Evolutionary conservation across 352 stramenopile species (phyloP), one percentile per base, ranked within the genome.

Genomic region (Phytopythium litorale): DNA sequence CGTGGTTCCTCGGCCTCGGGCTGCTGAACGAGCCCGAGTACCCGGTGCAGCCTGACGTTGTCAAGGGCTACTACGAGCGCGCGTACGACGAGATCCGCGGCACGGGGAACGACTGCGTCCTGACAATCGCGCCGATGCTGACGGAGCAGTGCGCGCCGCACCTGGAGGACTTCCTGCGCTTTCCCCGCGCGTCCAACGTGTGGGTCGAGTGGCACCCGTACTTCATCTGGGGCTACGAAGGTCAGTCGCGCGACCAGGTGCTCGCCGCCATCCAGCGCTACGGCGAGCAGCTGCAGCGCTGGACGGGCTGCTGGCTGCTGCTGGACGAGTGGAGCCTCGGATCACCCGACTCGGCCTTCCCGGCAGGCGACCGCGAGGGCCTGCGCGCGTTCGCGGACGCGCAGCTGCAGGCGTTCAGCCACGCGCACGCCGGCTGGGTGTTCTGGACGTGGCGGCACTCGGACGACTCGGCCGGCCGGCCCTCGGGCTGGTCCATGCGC

Each of bases 381-480:
- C 59, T 91, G 52, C 64, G 78, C 56, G 66, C 72, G 23, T 88
- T 92, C 28, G 87, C 78, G 1, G 62, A 73, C 21, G 77, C 79
- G 0, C 82, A 91, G 63, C 69, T 92, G 7, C 58, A 81, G 25
- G 76, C 75, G 0, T 89, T 92, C 45, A 65, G 64, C 32, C 64
- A 78, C 7, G 85, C 85, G 19, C 81, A 92, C 54, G 75, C 79
- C 4, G 86, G 86, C n/a, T 96, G 84, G 84, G 84, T 87, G 30
- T 96, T 96, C 72, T 96, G 87, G 87, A 89, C 72, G 38, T 96
- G 87, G 87, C 77, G 79, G 33, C 84, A 94, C 51, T 79, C 78
- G 4, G 86, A 93, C 61, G 84, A 93, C 57, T 64, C 67, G 55
- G 70, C 85, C 59, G 75, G 73, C 52, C 65, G 65, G 38, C 67